Base-by-base conservation (phyloP, 345 rosid genomes). In the Abelmoschus esculentus region DNA sequence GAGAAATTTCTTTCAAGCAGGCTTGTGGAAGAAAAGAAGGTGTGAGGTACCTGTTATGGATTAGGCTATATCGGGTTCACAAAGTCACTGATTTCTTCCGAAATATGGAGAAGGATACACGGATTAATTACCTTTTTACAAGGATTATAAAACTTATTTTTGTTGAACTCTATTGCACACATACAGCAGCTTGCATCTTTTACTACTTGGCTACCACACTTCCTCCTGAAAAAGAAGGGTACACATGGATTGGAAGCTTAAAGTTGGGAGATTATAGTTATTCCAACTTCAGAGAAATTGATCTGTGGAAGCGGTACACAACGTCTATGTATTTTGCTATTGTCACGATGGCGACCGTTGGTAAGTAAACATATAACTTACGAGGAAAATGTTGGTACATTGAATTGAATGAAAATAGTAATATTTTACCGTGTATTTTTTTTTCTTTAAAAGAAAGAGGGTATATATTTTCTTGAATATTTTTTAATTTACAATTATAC, bases 231-330 rank as follows among this genome's bases (percentile, higher is more conserved):
- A 46, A 86, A 73, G 97, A 89, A 72, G 87, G 89, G 8, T 84
- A 87, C 72, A 91, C 97, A 15, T 91, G 97, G 97, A 91, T 91
- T 69, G 97, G 97, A 75, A 89, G 96, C 81, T 58, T 91, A 7
- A 83, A 86, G 82, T 12, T 91, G 85, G 97, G 97, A 49, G 91
- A 84, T 69, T 86, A 82, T 44, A 86, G 85, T 76, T 91, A 91
- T 73, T 73, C 84, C 14, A 74, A 77, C 76, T 91, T 91, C 78
- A 83, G 93, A 78, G 79, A 89, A 19, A 86, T 91, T 53, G 88
- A 89, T 69, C 46, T 91, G 49, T 87, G 96, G 97, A 85, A 75
- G 77, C 93, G 96, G 40, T 91, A 91, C 70, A 81, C 74, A n/a
- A 89, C 96, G 9, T 86, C 97, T 50, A 62, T 91, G 36, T 91